phyloP scores from a whole-genome alignment of 192 early-diverging fungal genomes.

The Rhizophagus clarus region DNA sequence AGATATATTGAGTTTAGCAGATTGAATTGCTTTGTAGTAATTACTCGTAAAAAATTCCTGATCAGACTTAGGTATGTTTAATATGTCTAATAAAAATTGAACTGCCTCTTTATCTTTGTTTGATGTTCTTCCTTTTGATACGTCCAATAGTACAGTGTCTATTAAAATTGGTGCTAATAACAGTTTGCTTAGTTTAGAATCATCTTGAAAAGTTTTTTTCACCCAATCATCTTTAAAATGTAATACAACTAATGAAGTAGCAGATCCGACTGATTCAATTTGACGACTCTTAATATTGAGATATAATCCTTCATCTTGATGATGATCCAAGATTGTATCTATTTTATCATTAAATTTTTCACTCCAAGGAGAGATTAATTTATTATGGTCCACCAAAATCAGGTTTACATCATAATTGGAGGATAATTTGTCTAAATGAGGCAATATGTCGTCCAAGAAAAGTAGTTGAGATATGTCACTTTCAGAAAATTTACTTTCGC shows the following conservation, averaged over 20 bases:
- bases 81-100: conserved; percentile 41
- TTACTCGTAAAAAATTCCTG: conserved; percentile 8
- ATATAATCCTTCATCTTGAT: conserved; percentile 62
- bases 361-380: conserved; percentile 37
- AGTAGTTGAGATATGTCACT: conserved; percentile 40
- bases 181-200: conserved; percentile 41
- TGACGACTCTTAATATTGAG: conserved; percentile 44
- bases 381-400: conserved; percentile 72
- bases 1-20: conserved; percentile 53
- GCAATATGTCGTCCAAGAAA: conserved; percentile 49
- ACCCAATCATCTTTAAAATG: conserved; percentile 38
- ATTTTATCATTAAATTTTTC: conserved; percentile 40
- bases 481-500: conserved; percentile 29
- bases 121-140: conserved; percentile 50
- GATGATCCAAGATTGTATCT: conserved; percentile 71
- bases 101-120: conserved; percentile 45
- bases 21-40: conserved; percentile 55
- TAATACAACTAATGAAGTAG: conserved; percentile 53
- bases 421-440: not conserved
- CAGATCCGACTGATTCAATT: conserved; percentile 65
- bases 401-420: conserved; percentile 37
- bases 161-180: conserved; percentile 67
- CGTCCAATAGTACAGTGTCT: conserved; percentile 60
- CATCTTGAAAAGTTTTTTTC: not conserved
- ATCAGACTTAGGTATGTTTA: not conserved